Evolutionary conservation across 2,329 filamentous ascomycete species (phyloP), one percentile per base, ranked within the genome.

Genomic region (Juglanconis juglandina): DNA sequence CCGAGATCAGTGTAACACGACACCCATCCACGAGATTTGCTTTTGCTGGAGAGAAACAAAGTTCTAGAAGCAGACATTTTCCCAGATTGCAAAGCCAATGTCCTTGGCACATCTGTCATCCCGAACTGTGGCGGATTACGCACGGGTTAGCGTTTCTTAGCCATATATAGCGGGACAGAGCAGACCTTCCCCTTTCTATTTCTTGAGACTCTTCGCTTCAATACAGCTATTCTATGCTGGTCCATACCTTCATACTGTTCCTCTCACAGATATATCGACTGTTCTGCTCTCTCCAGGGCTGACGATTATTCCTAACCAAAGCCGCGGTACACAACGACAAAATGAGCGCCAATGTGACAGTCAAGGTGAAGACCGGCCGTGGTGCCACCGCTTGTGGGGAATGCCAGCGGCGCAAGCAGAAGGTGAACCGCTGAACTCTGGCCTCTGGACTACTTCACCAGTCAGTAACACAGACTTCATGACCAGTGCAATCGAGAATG

Each of bases 331-430:
- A 11, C 24, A 17, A 35, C 39, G 9, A 42, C 10, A 53, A 32
- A 8, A 54, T 42, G 39, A 54, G 52, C 33, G 32, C 39, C 5
- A 54, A 11, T 46, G 52, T 54, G 30, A 46, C 41, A 5, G 32
- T 54, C 1, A 58, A 58, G 32, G n/a, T 50, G 46, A 50, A 50
- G 47, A 52, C 33, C 30, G 35, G 56, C 6, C 56, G 47, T 4
- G 14, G 39, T 11, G n/a, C 48, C 1, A 58, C 56, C 57, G 63
- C 78, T 4, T 81, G 78, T 67, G 72, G 74, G 3, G 78, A 81
- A 64, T 81, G 79, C 64, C 77, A 79, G 61, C 73, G 79, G 8
- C 74, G 78, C 44, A 81, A 82, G 67, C 79, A 81, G 64, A 80
- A 79, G 73, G 77, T 73, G 46, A 11, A 9, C 8, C 11, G 4